phyloP scores from a whole-genome alignment of 1,284 basidiomycete species.

The Cystobasidiaceae sp. region DNA sequence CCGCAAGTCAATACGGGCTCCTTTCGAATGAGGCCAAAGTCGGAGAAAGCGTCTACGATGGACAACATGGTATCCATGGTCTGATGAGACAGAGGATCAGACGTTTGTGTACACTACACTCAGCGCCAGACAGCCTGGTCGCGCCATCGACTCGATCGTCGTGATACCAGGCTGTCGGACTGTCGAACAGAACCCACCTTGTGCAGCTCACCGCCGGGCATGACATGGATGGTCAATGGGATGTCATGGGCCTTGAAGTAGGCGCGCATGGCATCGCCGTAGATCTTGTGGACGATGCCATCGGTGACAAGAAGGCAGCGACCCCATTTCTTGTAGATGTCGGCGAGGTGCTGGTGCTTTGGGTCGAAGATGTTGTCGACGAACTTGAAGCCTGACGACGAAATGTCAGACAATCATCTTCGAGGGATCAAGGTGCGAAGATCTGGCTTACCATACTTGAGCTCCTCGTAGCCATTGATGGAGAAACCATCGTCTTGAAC shows the following conservation, averaged over 20 bases:
- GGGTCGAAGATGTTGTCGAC: constrained; percentile 49
- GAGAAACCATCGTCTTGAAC: constrained; percentile 43
- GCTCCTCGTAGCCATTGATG: constrained; percentile 45
- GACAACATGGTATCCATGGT: constrained; percentile 47
- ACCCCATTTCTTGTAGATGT: constrained; percentile 50
- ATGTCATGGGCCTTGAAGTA: constrained; percentile 44
- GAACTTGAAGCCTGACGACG: constrained; percentile 46
- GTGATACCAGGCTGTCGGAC: too few relatives aligned
- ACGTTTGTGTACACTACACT: neutral
- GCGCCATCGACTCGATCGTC: neutral
- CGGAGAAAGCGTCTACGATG: constrained; percentile 51
- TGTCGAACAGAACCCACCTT: constrained; percentile 46
- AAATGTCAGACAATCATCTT: neutral
- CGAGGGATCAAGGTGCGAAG: neutral
- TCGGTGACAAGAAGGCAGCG: constrained; percentile 50
- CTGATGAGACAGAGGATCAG: neutral
- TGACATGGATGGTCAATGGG: constrained; percentile 49
- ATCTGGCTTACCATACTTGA: constrained; percentile 45
- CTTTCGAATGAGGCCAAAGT: constrained; percentile 51
- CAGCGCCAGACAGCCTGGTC: neutral
- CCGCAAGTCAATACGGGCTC: constrained; percentile 51
- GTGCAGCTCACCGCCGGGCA: constrained; percentile 52
- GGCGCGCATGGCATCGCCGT: constrained; percentile 40
- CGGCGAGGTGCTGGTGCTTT: constrained; percentile 47
- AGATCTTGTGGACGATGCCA: constrained; percentile 45